Conservation (phyloP, 805 yeast species). For the Wickerhamiella sergipiensis region DNA sequence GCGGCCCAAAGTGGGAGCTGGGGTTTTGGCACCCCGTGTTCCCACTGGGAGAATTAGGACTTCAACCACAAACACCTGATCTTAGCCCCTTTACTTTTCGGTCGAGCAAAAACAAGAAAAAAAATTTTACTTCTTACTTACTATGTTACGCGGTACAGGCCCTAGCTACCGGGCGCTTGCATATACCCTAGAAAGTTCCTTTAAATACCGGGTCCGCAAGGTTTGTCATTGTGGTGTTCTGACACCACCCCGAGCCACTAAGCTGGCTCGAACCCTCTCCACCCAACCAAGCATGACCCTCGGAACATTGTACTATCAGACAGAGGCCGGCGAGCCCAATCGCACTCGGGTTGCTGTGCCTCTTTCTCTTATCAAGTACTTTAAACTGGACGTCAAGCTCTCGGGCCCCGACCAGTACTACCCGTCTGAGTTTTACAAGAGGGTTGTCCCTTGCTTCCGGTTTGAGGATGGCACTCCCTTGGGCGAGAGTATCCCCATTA, state of each 20-base stretch:
- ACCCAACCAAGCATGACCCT: slow-evolving; percentile 5
- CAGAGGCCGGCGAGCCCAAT: slow-evolving; percentile 13
- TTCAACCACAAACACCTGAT: too few species aligned
- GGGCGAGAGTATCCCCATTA: slow-evolving; percentile 20
- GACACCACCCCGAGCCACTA: neutral
- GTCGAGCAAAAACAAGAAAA: too few species aligned
- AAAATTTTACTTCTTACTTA: too few species aligned
- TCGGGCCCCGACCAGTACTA: slow-evolving; percentile 31
- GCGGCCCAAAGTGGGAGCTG: neutral
- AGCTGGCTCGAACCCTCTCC: neutral
- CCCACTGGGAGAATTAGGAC: too few species aligned
- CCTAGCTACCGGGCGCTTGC: neutral
- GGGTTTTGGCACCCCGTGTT: neutral
- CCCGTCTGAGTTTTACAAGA: slow-evolving; percentile 32
- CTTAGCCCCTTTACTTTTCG: too few species aligned
- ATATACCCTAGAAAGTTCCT: neutral
- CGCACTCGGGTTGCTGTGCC: slow-evolving; percentile 16
- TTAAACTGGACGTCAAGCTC: slow-evolving; percentile 43
- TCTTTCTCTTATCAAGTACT: slow-evolving; percentile 33
- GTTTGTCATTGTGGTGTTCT: neutral
- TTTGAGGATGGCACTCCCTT: neutral
- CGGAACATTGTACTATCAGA: slow-evolving; percentile 13
- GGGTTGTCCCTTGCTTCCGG: neutral
- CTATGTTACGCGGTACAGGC: neutral
- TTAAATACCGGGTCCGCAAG: neutral